Base-by-base conservation (phyloP, 768 basidiomycete genomes). In the Guyanaporus albipodus region DNA sequence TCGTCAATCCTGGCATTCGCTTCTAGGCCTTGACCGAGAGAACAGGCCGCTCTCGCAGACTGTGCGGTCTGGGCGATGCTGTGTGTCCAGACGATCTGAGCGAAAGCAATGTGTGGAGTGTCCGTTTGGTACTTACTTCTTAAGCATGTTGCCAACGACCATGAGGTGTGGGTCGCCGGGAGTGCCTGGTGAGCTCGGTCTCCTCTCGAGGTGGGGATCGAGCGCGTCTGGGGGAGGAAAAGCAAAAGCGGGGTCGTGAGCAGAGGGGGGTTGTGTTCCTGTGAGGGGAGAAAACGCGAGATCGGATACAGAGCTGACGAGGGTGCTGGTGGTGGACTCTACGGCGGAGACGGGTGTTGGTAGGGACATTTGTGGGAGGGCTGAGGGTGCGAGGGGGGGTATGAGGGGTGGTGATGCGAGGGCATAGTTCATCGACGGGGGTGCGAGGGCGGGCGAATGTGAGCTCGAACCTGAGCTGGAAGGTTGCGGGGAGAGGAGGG, bases 1-100 rank as follows among this genome's bases (percentile, higher is more conserved):
- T 80, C 73, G 56, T 75, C 77, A 44, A 83, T 74, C 55, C 75
- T 77, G 23, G 61, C 70, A 32, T 70, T 70, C 6, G 77, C 76
- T 54, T 76, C 74, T 8, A 69, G 50, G 40, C 71, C 72, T 52
- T 77, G 73, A n/a, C 66, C 74, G 14, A 63, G 50, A 23, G 67
- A 68, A 51, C 77, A 82, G 27, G 75, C 74, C 31, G 71, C 70
- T 33, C 73, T 77, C 34, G 79, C 82, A 35, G 78, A 77, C 43
- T 74, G 71, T 31, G 82, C 81, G 14, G 80, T 81, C 44, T 77
- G 73, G 33, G 76, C 79, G 54, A 85, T 82, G 62, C 83, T 84
- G 57, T 33, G 52, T 44, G 51, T 48, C 42, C 58, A 50, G 51
- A 46, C 53, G 49, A 59, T 48, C 50, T 52, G 34, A 60, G 59